Conservation (phyloP, 768 basidiomycete species). For the Kondoa subrosea region DNA sequence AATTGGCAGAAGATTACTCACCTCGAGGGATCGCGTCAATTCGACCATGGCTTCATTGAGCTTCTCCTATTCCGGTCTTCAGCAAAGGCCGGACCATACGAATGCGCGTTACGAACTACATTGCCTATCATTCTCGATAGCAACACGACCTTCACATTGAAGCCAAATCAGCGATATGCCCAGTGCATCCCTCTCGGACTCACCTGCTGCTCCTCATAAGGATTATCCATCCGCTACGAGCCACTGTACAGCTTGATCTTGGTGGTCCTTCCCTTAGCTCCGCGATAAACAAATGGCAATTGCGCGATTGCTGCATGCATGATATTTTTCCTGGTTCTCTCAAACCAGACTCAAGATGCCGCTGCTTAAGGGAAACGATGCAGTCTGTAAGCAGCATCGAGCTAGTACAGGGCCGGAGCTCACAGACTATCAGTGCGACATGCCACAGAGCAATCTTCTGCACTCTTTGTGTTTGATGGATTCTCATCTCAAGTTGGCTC, state of each 20-base stretch:
- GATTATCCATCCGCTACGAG: slow-evolving; percentile 17
- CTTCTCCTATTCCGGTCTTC: slow-evolving; percentile 15
- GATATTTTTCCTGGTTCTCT: not conserved
- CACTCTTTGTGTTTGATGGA: slow-evolving; percentile 16
- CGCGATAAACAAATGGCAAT: not conserved
- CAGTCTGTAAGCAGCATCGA: not conserved
- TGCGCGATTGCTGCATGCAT: not conserved
- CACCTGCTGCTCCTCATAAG: slow-evolving; percentile 21
- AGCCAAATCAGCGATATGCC: not conserved
- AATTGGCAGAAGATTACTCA: slow-evolving; percentile 8
- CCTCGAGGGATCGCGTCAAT: slow-evolving; percentile 19
- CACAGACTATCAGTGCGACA: not conserved
- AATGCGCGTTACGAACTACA: not conserved
- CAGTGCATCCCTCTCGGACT: not conserved
- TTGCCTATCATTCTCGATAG: slow-evolving; percentile 21
- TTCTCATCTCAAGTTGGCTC: slow-evolving; percentile 5
- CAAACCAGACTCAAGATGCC: not conserved
- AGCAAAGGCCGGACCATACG: not conserved
- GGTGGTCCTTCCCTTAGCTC: not conserved
- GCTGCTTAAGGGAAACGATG: not conserved
- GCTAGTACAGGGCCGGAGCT: not conserved
- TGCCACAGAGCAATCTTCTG: slow-evolving; percentile 12
- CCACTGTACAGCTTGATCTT: not conserved
- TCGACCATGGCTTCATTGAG: slow-evolving; percentile 26
- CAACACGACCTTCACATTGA: not conserved